These are phyloP conservation scores for Populus ilicifolia DNA, from an alignment of 345 rosid species.

Conservation along the genomic window DNA sequence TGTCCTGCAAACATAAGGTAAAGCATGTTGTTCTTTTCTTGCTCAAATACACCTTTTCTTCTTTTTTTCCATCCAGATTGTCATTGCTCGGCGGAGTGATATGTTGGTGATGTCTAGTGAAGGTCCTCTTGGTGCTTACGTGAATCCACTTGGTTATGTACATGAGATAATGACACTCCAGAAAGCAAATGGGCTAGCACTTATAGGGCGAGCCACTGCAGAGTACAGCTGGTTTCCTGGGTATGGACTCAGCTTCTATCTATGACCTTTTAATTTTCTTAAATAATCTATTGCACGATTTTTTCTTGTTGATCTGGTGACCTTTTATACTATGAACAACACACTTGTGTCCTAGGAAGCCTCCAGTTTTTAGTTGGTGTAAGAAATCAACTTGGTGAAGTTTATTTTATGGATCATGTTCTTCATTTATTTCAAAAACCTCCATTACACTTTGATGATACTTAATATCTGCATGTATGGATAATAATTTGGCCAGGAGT, in stretches of 20 bases:
- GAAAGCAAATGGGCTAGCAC: conserved; percentile 66
- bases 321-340: not conserved
- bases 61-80: conserved; percentile 39
- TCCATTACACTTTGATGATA: not conserved
- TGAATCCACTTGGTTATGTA: conserved; percentile 67
- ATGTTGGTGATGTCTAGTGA: conserved; percentile 96
- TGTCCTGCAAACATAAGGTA: not conserved
- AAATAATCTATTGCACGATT: not conserved
- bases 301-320: not conserved
- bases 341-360: not conserved
- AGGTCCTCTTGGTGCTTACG: conserved; percentile 97
- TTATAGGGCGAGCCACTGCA: conserved; percentile 33
- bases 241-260: conserved; percentile 39
- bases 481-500: not conserved
- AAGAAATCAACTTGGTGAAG: too few relatives aligned
- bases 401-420: too few relatives aligned
- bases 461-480: not conserved
- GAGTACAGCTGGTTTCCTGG: conserved; percentile 99
- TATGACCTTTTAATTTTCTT: not conserved
- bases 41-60: not conserved
- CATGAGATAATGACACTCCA: conserved; percentile 78
- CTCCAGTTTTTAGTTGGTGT: not conserved
- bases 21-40: not conserved
- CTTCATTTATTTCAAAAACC: too few relatives aligned
- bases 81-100: conserved; percentile 83